A percentile compares a stretch with the other conserved stretches of the same genome.
These are phyloP conservation scores for Apophysomyces variabilis DNA, from an alignment of 371 early-diverging fungal genomes.

Conservation along the genomic window DNA sequence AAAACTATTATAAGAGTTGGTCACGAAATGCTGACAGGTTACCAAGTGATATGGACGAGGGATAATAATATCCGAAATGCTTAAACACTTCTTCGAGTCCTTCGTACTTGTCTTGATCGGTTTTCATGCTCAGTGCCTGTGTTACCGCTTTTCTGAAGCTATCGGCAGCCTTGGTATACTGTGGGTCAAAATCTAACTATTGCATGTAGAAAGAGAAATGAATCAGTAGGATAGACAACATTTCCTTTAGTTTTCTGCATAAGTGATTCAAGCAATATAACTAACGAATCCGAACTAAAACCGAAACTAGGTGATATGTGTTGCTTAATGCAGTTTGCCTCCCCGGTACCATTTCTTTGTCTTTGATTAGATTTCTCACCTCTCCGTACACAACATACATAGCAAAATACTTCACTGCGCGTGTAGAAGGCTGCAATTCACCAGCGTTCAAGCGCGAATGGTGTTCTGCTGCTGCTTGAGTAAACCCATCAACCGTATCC, in stretches of 20 bases:
- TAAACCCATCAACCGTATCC: background rate
- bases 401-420: background rate
- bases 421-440: background rate
- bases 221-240: too few species aligned
- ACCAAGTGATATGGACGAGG: background rate
- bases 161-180: background rate
- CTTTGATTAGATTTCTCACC: background rate
- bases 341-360: too few species aligned
- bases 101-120: background rate
- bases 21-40: too few species aligned
- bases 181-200: background rate
- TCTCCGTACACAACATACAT: background rate
- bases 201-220: too few species aligned
- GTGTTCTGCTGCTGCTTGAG: background rate
- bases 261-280: too few species aligned
- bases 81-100: background rate
- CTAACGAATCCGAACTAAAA: too few species aligned
- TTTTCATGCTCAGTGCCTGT: background rate
- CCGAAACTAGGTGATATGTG: too few species aligned
- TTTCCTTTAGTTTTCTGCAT: too few species aligned
- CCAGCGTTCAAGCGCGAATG: background rate
- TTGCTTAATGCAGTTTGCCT: background rate
- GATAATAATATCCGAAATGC: slow-evolving; percentile 2
- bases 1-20: too few species aligned
- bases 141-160: background rate